These are phyloP conservation scores for Neurospora discreta DNA, from an alignment of 495 filamentous ascomycete genomes.

Conservation along the genomic window DNA sequence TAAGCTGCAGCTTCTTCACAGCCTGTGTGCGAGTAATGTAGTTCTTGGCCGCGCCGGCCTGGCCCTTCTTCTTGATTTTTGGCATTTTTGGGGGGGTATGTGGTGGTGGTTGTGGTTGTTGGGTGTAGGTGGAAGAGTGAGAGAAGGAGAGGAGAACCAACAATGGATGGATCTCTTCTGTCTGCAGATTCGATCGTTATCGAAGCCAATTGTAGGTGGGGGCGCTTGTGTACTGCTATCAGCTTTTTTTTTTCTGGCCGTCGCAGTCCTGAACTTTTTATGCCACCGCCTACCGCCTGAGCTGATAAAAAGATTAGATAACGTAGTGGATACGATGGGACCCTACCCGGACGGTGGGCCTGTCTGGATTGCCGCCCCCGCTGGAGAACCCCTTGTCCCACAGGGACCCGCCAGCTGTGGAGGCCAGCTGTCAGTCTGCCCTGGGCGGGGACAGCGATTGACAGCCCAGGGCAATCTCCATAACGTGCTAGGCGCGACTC, in stretches of 20 bases:
- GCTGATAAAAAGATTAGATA: conserved; percentile 2
- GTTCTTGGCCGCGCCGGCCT: conserved; percentile 90
- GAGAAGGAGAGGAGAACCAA: conserved; percentile 8
- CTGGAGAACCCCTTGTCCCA: not conserved
- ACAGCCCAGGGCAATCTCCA: not conserved
- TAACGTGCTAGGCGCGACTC: not conserved
- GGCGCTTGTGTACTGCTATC: not conserved
- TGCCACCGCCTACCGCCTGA: conserved; percentile 16
- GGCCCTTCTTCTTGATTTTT: conserved; percentile 91
- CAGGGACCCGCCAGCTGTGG: not conserved
- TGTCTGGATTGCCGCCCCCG: too few relatives aligned
- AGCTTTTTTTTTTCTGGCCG: not conserved
- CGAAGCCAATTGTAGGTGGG: not conserved
- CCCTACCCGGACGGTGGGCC: too few relatives aligned
- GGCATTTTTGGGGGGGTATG: conserved; percentile 55
- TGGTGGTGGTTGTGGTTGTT: not conserved
- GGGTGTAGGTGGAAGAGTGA: not conserved
- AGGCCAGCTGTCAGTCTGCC: not conserved
- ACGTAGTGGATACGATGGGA: too few relatives aligned
- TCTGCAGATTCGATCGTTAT: not conserved
- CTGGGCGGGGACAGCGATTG: not conserved
- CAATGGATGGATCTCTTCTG: not conserved
- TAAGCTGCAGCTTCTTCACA: conserved; percentile 94
- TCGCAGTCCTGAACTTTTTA: conserved; percentile 14
- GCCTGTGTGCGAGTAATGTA: conserved; percentile 95